Base-by-base conservation (phyloP, 2,329 filamentous ascomycete species). In the Aureobasidium sp. region DNA sequence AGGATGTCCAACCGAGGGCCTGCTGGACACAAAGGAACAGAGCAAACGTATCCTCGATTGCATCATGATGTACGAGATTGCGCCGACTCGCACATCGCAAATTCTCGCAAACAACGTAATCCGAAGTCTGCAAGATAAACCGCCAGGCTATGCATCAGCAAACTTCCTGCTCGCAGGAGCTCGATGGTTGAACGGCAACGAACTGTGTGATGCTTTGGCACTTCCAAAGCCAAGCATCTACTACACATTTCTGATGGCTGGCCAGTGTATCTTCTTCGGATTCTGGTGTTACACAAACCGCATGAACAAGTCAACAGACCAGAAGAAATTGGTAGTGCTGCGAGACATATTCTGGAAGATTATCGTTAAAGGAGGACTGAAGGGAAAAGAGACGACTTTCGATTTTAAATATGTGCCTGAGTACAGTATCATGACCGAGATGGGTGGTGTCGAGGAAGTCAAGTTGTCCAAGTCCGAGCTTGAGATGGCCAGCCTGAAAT, bases 71-170 rank as follows among this genome's bases (percentile, higher is more conserved):
- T 80, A 85, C 32, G 89, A 92, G 71, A 80, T 91, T 23, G 70
- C 82, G 29, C 89, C 89, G 0, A 86, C 83, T 0, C 74, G 79
- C 0, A 87, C 82, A 23, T 87, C 83, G 0, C 79, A 80, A 50
- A 78, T 86, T 7, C 78, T 93, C 29, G 87, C 87, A 3, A 87
- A 88, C 72, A 93, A 92, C 70, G 87, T 92, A 68, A 86, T 93
- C 67, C 80, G 83, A 3, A 82, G 83, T 3, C 78, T 92, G n/a
- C 80, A 87, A 67, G 78, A 81, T 55, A 82, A 84, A 44, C 83
- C 88, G 0, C 89, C 89, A 0, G 79, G 84, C 0, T 87, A 84
- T 66, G 81, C 86, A 0, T 86, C 84, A 1, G 79, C 82, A 6
- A 82, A 84, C 51, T 89, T 90, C 71, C 78, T 92, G 58, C 80